Evolutionary conservation across 2,329 filamentous ascomycete species (phyloP).

Genomic region (Acephala macrosclerotiorum): DNA sequence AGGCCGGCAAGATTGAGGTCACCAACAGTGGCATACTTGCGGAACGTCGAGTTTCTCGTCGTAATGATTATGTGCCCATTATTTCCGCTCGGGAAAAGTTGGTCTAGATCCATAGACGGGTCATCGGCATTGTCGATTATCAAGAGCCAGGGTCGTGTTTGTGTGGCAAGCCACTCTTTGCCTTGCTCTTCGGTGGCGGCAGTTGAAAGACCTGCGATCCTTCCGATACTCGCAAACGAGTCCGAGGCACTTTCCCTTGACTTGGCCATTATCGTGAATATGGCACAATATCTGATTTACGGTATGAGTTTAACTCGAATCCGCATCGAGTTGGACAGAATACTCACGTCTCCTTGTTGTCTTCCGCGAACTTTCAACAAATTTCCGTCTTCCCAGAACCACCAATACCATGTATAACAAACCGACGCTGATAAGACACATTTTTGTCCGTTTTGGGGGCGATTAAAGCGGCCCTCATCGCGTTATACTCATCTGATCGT

Average conservation of each 20-base stretch:
- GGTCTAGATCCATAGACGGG: constrained; percentile 35
- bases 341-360: constrained; percentile 23
- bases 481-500: not conserved
- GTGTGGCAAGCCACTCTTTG: constrained; percentile 27
- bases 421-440: constrained; percentile 7
- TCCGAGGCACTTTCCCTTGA: not conserved
- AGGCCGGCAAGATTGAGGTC: constrained; percentile 32
- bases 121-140: constrained; percentile 54
- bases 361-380: constrained; percentile 26
- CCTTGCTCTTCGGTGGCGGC: not conserved
- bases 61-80: constrained; percentile 48
- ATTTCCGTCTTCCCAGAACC: constrained; percentile 43
- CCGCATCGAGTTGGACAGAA: not conserved
- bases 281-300: not conserved
- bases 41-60: constrained; percentile 42
- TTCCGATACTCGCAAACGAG: not conserved
- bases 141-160: constrained; percentile 43
- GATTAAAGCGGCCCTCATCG: not conserved
- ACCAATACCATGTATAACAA: constrained; percentile 38
- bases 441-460: not conserved
- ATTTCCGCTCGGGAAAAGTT: constrained; percentile 41
- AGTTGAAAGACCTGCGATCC: not conserved
- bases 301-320: not conserved
- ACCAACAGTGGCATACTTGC: constrained; percentile 19
- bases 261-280: not conserved